Evolutionary conservation across 2,329 filamentous ascomycete species (phyloP).

Genomic region (Dothidotthia symphoricarpi): DNA sequence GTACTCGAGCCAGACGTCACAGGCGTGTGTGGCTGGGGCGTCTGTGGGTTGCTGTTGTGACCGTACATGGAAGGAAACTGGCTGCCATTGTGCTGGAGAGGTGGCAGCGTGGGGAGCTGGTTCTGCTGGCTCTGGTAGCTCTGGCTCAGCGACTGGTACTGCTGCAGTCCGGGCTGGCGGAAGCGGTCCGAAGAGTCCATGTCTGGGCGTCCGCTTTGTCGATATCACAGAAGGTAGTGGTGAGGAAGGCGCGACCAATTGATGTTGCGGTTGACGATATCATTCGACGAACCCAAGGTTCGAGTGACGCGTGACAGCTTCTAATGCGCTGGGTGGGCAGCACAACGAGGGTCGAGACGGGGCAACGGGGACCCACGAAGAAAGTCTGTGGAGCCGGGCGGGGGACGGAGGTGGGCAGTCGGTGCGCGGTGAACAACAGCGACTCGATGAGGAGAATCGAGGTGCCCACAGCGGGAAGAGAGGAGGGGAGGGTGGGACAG

Average conservation of each 20-base stretch:
- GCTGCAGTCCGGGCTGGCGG: slow-evolving; percentile 36
- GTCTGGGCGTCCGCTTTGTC: slow-evolving; percentile 16
- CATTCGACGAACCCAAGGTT: slow-evolving; percentile 33
- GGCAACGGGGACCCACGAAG: slow-evolving; percentile 29
- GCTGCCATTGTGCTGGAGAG: slow-evolving; percentile 30
- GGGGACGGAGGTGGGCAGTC: slow-evolving; percentile 27
- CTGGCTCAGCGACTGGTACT: slow-evolving; percentile 34
- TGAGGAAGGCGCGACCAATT: slow-evolving; percentile 35
- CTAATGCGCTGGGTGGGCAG: slow-evolving; percentile 25
- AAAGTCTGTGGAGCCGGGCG: slow-evolving; percentile 39
- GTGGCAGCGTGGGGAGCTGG: slow-evolving; percentile 38
- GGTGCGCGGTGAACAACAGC: slow-evolving; percentile 23
- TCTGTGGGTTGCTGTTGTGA: slow-evolving; percentile 41
- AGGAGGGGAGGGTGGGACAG: slow-evolving; percentile 16
- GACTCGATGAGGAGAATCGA: slow-evolving; percentile 20
- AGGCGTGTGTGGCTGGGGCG: slow-evolving; percentile 41
- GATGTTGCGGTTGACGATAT: slow-evolving; percentile 24
- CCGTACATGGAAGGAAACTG: slow-evolving; percentile 36
- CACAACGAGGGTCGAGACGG: slow-evolving; percentile 24
- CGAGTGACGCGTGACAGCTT: slow-evolving; percentile 26
- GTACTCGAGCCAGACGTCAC: slow-evolving; percentile 31
- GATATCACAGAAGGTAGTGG: slow-evolving; percentile 9
- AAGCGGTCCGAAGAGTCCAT: slow-evolving; percentile 40
- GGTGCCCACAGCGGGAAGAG: slow-evolving; percentile 16
- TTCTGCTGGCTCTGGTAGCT: slow-evolving; percentile 32